phyloP scores from a whole-genome alignment of 2,329 filamentous ascomycete species.

The Fusarium transvaalense region DNA sequence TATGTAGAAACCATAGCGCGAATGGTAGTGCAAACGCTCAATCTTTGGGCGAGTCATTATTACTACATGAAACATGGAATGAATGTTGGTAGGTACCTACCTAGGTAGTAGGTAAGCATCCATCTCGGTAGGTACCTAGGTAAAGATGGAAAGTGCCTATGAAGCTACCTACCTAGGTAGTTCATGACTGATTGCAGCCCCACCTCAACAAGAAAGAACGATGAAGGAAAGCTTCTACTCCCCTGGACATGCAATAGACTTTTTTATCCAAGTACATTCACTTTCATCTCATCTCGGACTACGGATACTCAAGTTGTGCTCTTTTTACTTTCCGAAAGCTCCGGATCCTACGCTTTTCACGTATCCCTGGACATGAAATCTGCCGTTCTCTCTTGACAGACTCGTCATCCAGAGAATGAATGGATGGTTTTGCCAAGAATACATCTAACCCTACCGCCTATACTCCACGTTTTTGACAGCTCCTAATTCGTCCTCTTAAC shows the following conservation, averaged over 20 bases:
- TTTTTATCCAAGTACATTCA: not conserved
- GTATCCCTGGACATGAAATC: slow-evolving; percentile 1
- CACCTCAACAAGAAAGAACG: slow-evolving; percentile 3
- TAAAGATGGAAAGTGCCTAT: not conserved
- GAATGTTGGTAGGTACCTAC: not conserved
- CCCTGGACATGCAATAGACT: not conserved
- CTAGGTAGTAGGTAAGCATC: too few relatives aligned
- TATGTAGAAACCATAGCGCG: not conserved
- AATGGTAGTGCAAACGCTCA: not conserved
- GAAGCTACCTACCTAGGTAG: not conserved
- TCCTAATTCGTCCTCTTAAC: slow-evolving; percentile 17
- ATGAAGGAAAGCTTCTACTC: not conserved
- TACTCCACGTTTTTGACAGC: slow-evolving; percentile 33
- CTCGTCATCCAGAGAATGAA: slow-evolving; percentile 6
- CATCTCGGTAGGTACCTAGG: not conserved
- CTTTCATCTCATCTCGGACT: not conserved
- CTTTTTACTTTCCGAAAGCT: slow-evolving; percentile 29
- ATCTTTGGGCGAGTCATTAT: too few relatives aligned
- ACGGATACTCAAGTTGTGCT: not conserved
- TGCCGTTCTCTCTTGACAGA: slow-evolving; percentile 1
- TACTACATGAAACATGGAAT: not conserved
- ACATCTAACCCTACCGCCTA: slow-evolving; percentile 35
- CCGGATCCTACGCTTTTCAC: slow-evolving; percentile 20
- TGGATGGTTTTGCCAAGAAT: slow-evolving; percentile 29
- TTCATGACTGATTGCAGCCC: slow-evolving; percentile 4